Evolutionary conservation across 768 basidiomycete genomes (phyloP).

Genomic region (Clavulina sp.): DNA sequence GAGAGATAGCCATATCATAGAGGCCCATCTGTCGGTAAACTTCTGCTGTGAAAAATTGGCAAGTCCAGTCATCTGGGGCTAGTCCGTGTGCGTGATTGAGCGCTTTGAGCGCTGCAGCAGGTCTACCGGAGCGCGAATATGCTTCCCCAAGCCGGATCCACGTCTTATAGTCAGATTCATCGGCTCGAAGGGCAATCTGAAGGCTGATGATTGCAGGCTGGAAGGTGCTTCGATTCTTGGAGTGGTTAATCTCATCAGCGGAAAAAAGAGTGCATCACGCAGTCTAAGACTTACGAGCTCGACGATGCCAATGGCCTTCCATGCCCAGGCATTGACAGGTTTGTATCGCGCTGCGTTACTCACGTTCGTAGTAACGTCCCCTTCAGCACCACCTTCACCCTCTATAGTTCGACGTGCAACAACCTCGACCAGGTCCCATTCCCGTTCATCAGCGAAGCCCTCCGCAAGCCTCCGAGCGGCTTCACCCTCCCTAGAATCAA

Average conservation of each 20-base stretch:
- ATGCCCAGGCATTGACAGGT: constrained; percentile 86
- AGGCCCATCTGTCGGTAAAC: constrained; percentile 64
- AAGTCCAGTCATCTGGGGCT: constrained; percentile 65
- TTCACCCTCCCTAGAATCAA: constrained; percentile 73
- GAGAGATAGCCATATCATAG: constrained; percentile 53
- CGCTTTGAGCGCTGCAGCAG: constrained; percentile 79
- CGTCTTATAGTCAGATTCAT: constrained; percentile 56
- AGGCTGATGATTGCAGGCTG: constrained; percentile 61
- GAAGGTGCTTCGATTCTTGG: constrained; percentile 51
- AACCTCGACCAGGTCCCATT: constrained; percentile 92
- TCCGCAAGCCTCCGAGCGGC: constrained; percentile 73
- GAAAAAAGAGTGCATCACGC: neutral
- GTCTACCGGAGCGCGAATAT: constrained; percentile 73
- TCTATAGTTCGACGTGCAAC: constrained; percentile 87
- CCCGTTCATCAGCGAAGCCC: constrained; percentile 79
- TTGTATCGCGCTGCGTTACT: constrained; percentile 32
- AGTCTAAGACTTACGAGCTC: constrained; percentile 47
- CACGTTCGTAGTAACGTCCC: constrained; percentile 19
- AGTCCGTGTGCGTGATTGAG: constrained; percentile 58
- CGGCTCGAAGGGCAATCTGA: constrained; percentile 69
- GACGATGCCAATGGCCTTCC: constrained; percentile 88
- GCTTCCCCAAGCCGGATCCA: constrained; percentile 90
- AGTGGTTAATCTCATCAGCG: constrained; percentile 5
- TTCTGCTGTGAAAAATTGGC: constrained; percentile 65
- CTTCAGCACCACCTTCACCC: constrained; percentile 70